phyloP scores from a whole-genome alignment of 139 green algal genomes.

The Chlorella sp. region DNA sequence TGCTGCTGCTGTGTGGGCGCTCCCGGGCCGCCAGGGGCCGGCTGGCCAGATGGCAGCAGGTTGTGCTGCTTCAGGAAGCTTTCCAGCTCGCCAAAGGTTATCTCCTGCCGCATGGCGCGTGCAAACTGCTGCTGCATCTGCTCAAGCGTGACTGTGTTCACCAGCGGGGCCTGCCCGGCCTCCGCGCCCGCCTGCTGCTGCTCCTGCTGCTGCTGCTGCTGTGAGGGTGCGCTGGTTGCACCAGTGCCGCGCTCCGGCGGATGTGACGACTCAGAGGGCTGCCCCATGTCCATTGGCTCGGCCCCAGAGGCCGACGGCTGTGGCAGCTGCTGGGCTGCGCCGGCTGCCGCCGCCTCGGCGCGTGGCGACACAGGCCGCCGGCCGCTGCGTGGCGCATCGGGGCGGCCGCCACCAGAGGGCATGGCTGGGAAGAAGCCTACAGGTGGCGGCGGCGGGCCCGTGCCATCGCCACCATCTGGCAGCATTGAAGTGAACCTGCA shows the following conservation, averaged over 20 bases:
- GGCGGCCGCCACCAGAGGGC: background rate
- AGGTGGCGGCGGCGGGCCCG: background rate
- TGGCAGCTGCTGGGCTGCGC: slow-evolving; percentile 4
- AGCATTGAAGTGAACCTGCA: slow-evolving; percentile 34
- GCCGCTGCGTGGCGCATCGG: slow-evolving; percentile 40
- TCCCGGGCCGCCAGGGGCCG: background rate
- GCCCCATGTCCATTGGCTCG: slow-evolving; percentile 4
- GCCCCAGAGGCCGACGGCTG: background rate
- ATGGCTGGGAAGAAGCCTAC: slow-evolving; percentile 12
- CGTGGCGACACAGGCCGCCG: background rate
- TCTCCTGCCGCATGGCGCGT: slow-evolving; percentile 36
- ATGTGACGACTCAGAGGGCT: background rate
- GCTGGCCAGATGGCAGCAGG: slow-evolving; percentile 31
- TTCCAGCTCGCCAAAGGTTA: slow-evolving; percentile 39
- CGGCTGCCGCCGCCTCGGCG: background rate
- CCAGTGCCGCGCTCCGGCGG: background rate
- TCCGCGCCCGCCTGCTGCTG: background rate
- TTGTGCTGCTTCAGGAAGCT: slow-evolving; percentile 31
- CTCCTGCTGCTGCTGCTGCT: background rate
- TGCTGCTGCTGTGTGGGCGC: too few species aligned
- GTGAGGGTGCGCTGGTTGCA: background rate
- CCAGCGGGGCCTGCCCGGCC: background rate
- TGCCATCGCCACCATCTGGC: background rate
- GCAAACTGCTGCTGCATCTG: slow-evolving; percentile 43
- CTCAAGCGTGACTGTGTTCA: slow-evolving; percentile 16